These are phyloP conservation scores for Chrysopogon serrulatus DNA, from an alignment of 176 grass and related monocot genomes.

Conservation along the genomic window DNA sequence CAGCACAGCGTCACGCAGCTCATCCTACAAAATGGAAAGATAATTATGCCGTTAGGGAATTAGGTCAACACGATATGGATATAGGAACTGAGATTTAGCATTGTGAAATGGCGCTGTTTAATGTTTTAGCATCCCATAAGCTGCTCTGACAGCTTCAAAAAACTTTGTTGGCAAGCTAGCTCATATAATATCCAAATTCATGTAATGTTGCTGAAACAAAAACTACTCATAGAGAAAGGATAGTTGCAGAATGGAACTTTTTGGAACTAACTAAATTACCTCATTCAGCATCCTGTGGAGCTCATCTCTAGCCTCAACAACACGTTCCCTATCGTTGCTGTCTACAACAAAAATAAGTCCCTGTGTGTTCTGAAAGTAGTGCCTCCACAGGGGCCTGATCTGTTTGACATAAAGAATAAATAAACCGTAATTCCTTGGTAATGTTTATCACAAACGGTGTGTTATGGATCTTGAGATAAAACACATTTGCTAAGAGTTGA, in stretches of 20 bases:
- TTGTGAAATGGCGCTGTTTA: background rate
- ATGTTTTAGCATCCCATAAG: background rate
- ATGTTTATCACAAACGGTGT: background rate
- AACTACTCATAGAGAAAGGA: background rate
- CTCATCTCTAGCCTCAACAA: conserved; percentile 88
- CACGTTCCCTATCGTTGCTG: conserved; percentile 91
- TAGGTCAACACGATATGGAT: background rate
- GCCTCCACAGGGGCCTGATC: conserved; percentile 92
- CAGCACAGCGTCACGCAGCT: conserved; percentile 80
- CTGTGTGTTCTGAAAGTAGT: conserved; percentile 93
- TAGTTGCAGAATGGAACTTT: background rate
- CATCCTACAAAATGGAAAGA: conserved; percentile 50
- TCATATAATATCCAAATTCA: background rate
- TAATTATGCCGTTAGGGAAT: background rate
- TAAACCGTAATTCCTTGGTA: background rate
- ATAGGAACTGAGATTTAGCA: background rate
- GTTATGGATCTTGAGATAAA: background rate
- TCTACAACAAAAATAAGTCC: conserved; percentile 91
- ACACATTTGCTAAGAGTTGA: background rate
- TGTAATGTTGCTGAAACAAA: background rate
- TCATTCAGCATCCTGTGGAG: conserved; percentile 89
- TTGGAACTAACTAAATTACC: conserved; percentile 32
- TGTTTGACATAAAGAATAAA: conserved; percentile 33
- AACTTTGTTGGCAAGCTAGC: background rate
- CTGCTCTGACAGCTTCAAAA: background rate